These are phyloP conservation scores for Xylariomycetidae sp. DNA, from an alignment of 2,329 filamentous ascomycete genomes.

Conservation along the genomic window DNA sequence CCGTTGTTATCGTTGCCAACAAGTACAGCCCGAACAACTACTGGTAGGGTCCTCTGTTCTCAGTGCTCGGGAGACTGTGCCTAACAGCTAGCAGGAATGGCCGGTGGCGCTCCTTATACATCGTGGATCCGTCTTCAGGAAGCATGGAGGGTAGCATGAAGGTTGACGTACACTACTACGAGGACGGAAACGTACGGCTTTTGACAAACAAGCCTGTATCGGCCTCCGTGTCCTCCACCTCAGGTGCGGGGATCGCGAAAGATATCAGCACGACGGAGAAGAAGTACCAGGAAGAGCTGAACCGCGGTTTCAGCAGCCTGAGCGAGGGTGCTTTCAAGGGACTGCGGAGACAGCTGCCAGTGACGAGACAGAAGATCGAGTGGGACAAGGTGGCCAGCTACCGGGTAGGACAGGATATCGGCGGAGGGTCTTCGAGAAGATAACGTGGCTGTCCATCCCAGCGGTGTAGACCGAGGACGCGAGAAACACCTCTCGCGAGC, in stretches of 20 bases:
- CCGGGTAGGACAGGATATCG: conserved; percentile 74
- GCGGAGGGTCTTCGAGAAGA: conserved; percentile 56
- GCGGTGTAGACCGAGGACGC: no score
- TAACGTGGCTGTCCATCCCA: no score
- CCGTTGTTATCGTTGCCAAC: conserved; percentile 82
- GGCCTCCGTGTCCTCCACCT: conserved; percentile 53
- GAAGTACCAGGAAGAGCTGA: conserved; percentile 94
- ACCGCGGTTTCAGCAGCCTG: conserved; percentile 78
- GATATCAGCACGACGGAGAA: conserved; percentile 77
- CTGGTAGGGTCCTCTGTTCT: no score
- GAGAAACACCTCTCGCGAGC: no score
- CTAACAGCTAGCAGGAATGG: conserved; percentile 93
- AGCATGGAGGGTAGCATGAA: conserved; percentile 74
- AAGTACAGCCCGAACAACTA: conserved; percentile 98
- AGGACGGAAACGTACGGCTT: conserved; percentile 94
- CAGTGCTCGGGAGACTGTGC: no score
- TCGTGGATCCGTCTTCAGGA: conserved; percentile 63
- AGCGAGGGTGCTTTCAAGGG: conserved; percentile 96
- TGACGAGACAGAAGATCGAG: conserved; percentile 97
- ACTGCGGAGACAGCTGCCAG: conserved; percentile 83
- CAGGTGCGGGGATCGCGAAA: conserved; percentile 63
- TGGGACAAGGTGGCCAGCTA: conserved; percentile 98
- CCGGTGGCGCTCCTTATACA: conserved; percentile 87
- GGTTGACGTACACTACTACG: conserved; percentile 98
- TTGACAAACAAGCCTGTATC: conserved; percentile 76